Base-by-base conservation (phyloP, 2,329 filamentous ascomycete species). In the Lasiodiplodia sp. region DNA sequence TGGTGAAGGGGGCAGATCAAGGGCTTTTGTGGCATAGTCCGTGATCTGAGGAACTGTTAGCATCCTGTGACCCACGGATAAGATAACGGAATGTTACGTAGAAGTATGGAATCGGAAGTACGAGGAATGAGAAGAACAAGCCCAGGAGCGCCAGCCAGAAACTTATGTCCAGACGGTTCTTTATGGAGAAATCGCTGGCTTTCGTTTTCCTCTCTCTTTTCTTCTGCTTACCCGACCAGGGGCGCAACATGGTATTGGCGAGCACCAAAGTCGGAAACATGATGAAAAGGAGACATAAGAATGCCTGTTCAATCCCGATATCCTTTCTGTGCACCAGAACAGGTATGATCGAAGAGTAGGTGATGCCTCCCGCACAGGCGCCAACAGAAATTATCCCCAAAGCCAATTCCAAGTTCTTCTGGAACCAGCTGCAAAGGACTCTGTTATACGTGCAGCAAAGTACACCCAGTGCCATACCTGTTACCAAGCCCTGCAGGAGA, bases 361-460 rank as follows among this genome's bases (percentile, higher is more conserved):
- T 71, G 51, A 80, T 77, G 0, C 77, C 79, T 40, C 78, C 78
- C 8, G 78, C 65, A 56, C 75, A 77, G 21, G 75, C 75, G 2
- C 79, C 78, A 3, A 77, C 75, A 2, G 77, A 75, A 16, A 72
- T 75, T 18, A 80, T 68, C 2, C 72, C 77, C 56, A 77, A 75
- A 12, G 78, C 78, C 16, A 76, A 57, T 52, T 75, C 78, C 23
- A 78, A 67, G 25, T 75, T 76, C 28, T 71, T 74, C 63, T 76
- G 73, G 67, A 82, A 82, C 68, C 77, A 81, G 34, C 72, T 75
- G 56, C 76, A 75, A 0, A 81, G 65, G 2, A 78, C 74, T 0
- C 76, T 71, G 14, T 77, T 71, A 0, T 67, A 78, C 21, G 70
- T 71, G 67, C 72, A 77, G 68, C 73, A 81, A 14, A 71, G 73